These are phyloP conservation scores for Wakefieldia striispora DNA, from an alignment of 768 basidiomycete genomes.

Conservation along the genomic window DNA sequence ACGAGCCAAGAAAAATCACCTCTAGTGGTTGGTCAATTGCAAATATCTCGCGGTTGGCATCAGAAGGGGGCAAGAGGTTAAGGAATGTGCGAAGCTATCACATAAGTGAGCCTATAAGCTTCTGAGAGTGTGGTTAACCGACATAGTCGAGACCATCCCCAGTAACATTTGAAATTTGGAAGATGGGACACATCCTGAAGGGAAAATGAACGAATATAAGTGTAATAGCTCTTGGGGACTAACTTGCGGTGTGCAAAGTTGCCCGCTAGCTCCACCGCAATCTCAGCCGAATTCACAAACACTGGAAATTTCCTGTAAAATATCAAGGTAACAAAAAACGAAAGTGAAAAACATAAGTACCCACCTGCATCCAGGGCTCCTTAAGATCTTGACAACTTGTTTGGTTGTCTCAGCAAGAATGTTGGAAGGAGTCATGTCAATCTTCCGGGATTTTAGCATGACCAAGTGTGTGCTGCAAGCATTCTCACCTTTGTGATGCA, in stretches of 20 bases:
- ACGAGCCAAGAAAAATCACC: conserved; percentile 37
- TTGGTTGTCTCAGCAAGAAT: conserved; percentile 88
- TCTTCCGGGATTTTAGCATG: conserved; percentile 36
- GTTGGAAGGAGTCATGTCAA: conserved; percentile 96
- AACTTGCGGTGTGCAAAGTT: conserved; percentile 74
- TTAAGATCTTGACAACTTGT: conserved; percentile 89
- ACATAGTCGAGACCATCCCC: conserved; percentile 87
- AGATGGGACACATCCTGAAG: conserved; percentile 81
- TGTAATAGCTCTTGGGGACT: conserved; percentile 11
- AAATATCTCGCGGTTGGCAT: conserved; percentile 80
- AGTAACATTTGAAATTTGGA: conserved; percentile 91
- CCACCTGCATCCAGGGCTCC: conserved; percentile 89
- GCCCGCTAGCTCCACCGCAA: conserved; percentile 74
- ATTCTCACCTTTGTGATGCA: conserved; percentile 84
- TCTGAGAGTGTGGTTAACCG: conserved; percentile 15
- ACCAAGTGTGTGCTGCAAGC: neutral
- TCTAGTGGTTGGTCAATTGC: conserved; percentile 76
- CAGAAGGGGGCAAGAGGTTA: conserved; percentile 87
- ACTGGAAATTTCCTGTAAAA: conserved; percentile 69
- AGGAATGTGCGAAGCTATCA: conserved; percentile 80
- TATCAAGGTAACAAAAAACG: neutral
- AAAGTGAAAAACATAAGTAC: conserved; percentile 12
- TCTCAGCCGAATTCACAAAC: conserved; percentile 79
- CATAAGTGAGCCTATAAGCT: conserved; percentile 10
- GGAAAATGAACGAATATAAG: conserved; percentile 4